Evolutionary conservation across 2,329 filamentous ascomycete species (phyloP).

Genomic region (Fusarium anguioides): DNA sequence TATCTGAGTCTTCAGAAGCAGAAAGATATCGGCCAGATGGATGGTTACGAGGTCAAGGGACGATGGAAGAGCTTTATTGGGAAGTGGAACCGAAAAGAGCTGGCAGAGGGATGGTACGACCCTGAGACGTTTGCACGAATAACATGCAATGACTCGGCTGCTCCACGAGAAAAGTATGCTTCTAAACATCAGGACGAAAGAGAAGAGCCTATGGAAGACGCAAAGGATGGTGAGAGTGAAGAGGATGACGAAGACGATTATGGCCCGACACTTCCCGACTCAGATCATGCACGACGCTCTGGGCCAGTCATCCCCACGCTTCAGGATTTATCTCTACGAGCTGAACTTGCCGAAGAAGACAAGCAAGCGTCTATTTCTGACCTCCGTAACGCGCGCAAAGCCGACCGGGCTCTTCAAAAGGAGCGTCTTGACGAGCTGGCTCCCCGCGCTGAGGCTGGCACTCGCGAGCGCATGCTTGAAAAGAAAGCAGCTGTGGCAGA

Average conservation of each 20-base stretch:
- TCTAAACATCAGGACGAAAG: constrained; percentile 27
- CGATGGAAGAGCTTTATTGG: constrained; percentile 93
- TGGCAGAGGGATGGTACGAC: constrained; percentile 95
- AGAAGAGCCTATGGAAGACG: constrained; percentile 63
- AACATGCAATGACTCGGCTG: constrained; percentile 43
- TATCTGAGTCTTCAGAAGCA: constrained; percentile 92
- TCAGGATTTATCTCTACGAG: constrained; percentile 76
- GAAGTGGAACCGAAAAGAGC: constrained; percentile 91
- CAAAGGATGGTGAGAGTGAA: constrained; percentile 37
- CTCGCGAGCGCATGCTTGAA: constrained; percentile 85
- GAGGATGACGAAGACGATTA: constrained; percentile 69
- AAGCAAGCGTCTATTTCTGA: constrained; percentile 62
- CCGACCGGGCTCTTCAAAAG: constrained; percentile 74
- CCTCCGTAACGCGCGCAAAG: constrained; percentile 70
- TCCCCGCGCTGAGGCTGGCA: constrained; percentile 85
- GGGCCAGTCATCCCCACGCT: constrained; percentile 76
- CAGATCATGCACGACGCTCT: constrained; percentile 42
- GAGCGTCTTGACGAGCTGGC: constrained; percentile 82
- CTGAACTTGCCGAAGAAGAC: constrained; percentile 63
- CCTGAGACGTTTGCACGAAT: constrained; percentile 70
- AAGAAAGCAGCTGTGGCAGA: constrained; percentile 81
- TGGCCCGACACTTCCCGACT: constrained; percentile 53
- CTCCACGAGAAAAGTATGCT: constrained; percentile 1
- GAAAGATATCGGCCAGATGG: constrained; percentile 73
- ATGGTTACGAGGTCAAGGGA: constrained; percentile 80